A percentile compares a stretch with the other conserved stretches of the same genome.
phyloP scores from a whole-genome alignment of 352 stramenopile species.

The Globisporangium megalacanthum region DNA sequence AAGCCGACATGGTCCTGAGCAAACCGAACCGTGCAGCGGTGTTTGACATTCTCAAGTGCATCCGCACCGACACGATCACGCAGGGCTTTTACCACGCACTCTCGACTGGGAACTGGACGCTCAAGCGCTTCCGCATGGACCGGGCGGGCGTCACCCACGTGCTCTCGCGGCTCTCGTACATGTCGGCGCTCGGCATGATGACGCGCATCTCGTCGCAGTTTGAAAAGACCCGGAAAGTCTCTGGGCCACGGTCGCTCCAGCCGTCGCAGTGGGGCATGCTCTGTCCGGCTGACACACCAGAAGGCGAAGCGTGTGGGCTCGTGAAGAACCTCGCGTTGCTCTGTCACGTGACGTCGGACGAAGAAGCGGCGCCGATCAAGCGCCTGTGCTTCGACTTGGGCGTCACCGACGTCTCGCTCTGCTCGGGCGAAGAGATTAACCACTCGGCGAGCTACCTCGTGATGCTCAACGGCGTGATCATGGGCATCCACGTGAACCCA shows the following conservation, averaged over 20 bases:
- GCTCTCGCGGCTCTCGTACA: constrained; percentile 97
- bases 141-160: constrained; percentile 97
- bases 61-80: constrained; percentile 97
- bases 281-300: constrained; percentile 97
- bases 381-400: constrained; percentile 95
- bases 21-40: constrained; percentile 97
- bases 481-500: constrained; percentile 94
- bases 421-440: constrained; percentile 97
- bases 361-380: constrained; percentile 92
- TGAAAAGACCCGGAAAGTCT: constrained; percentile 99
- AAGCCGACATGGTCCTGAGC: constrained; percentile 96
- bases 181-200: constrained; percentile 99
- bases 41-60: constrained; percentile 98
- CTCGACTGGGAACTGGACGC: constrained; percentile 97
- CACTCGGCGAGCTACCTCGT: constrained; percentile 94
- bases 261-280: constrained; percentile 99
- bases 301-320: constrained; percentile 98
- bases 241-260: constrained; percentile 96
- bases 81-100: constrained; percentile 88
- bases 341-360: constrained; percentile 94
- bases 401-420: constrained; percentile 94
- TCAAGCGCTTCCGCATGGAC: constrained; percentile 99
- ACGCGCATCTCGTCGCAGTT: constrained; percentile 98
- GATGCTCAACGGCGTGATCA: constrained; percentile 98
- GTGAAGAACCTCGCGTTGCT: constrained; percentile 99